Evolutionary conservation across 2,329 filamentous ascomycete species (phyloP), one percentile per base, ranked within the genome.

Genomic region (Cytospora mali): DNA sequence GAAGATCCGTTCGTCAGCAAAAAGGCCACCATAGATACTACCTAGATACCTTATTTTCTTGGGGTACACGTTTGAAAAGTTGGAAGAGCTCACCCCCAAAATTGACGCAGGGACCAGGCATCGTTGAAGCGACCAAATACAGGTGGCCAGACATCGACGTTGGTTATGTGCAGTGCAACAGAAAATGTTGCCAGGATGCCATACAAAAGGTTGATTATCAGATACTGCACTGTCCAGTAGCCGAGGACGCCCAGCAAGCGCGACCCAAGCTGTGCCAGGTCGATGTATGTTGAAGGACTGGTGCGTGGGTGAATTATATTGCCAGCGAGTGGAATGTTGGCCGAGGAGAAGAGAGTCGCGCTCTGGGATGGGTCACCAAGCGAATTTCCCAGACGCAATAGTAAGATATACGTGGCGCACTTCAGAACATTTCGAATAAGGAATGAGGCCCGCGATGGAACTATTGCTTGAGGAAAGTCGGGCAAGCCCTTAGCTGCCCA

Each of bases 51-150:
- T 16, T 35, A 6, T 14, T 16, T 21, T 18, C 1, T 16, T 39
- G 31, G 52, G 10, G 29, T 23, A 16, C n/a, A n/a, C n/a, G 29
- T 25, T 25, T n/a, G 28, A 53, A 14, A 28, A 53, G 18, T 13
- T 31, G 21, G 21, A 25, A 39, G 31, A 39, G 35, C 52, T 55
- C 52, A 55, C 52, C 52, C 52, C 52, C 52, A 55, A 39, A 55
- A 55, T 27, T 55, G 52, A 25, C 52, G 52, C 52, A 55, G 25
- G n/a, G 52, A 55, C 52, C 52, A 39, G 6, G 52, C 31, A n/a
- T 39, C 31, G 31, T 39, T 25, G 9, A 18, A 18, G 25, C 13
- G 31, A 27, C 52, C 52, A 16, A 55, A 55, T 31, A 55, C 13
- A 23, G 52, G 52, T 18, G 31, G 52, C 52, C 52, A 55, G 31